Conservation (phyloP, 805 yeast genomes). For the Saccharomycopsis olivae region DNA sequence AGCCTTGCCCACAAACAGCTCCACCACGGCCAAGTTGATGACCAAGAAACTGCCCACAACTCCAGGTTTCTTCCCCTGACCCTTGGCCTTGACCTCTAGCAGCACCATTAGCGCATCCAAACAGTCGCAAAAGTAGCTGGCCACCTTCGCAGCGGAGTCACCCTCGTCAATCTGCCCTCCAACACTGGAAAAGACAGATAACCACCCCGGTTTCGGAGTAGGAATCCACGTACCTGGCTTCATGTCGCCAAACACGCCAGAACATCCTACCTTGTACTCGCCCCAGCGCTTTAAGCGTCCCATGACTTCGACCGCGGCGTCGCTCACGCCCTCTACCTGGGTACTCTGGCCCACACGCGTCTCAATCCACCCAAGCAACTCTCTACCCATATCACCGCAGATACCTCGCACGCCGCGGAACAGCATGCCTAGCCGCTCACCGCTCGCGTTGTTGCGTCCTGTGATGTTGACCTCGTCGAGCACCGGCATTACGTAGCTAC, state of each 20-base stretch:
- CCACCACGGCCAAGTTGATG: slow-evolving; percentile 64
- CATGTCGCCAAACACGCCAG: slow-evolving; percentile 38
- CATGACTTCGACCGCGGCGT: slow-evolving; percentile 61
- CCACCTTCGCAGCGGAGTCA: slow-evolving; percentile 41
- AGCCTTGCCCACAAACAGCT: slow-evolving; percentile 56
- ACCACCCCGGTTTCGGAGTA: slow-evolving; percentile 44
- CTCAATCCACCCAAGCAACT: slow-evolving; percentile 47
- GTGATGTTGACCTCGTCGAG: slow-evolving; percentile 20
- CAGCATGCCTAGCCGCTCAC: slow-evolving; percentile 20
- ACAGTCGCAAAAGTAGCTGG: slow-evolving; percentile 65
- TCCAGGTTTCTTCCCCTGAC: slow-evolving; percentile 23
- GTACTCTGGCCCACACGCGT: slow-evolving; percentile 35
- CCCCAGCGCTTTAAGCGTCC: slow-evolving; percentile 55
- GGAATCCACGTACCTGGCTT: slow-evolving; percentile 64
- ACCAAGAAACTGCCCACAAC: slow-evolving; percentile 58
- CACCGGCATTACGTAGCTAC: slow-evolving; percentile 27
- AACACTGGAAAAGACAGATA: slow-evolving; percentile 38
- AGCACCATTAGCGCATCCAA: slow-evolving; percentile 62
- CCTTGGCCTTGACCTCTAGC: slow-evolving; percentile 49
- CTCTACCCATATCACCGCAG: slow-evolving; percentile 37
- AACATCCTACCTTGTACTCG: slow-evolving; percentile 44
- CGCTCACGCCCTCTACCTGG: slow-evolving; percentile 61
- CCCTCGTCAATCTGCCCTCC: slow-evolving; percentile 31
- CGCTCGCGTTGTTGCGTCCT: slow-evolving; percentile 18
- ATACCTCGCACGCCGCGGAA: slow-evolving; percentile 21